Evolutionary conservation across 495 filamentous ascomycete genomes (phyloP).

Genomic region (Penicillium canariense): DNA sequence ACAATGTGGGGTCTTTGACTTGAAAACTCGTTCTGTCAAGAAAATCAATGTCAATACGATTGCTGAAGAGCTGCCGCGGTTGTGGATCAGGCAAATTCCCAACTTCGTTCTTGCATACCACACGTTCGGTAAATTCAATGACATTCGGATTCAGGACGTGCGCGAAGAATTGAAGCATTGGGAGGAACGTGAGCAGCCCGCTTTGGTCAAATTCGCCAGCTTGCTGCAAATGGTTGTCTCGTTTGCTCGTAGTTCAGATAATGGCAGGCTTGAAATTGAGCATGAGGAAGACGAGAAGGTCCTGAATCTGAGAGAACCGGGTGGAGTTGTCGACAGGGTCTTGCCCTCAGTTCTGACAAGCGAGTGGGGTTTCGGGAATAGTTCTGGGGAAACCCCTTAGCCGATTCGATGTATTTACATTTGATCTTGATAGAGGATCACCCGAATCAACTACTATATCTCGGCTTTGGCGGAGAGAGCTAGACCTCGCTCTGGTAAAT

Average conservation of each 20-base stretch:
- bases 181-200: constrained; percentile 45
- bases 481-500: too few species aligned
- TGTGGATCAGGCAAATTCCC: constrained; percentile 62
- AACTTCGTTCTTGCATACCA: constrained; percentile 64
- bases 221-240: constrained; percentile 42
- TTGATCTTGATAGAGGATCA: too few species aligned
- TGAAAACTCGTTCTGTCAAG: constrained; percentile 58
- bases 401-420: neutral
- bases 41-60: constrained; percentile 37
- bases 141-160: constrained; percentile 49
- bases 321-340: constrained; percentile 17
- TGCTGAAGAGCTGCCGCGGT: constrained; percentile 48
- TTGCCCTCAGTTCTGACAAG: constrained; percentile 9
- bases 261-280: constrained; percentile 44
- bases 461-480: too few species aligned
- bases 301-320: constrained; percentile 46
- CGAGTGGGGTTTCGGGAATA: neutral
- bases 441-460: too few species aligned
- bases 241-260: constrained; percentile 29
- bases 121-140: constrained; percentile 48
- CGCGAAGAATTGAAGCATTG: constrained; percentile 47
- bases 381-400: neutral
- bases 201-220: constrained; percentile 28
- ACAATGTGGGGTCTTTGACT: constrained; percentile 58
- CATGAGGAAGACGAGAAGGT: constrained; percentile 23